phyloP scores from a whole-genome alignment of 257 asterid genomes.

The Mentha longifolia region DNA sequence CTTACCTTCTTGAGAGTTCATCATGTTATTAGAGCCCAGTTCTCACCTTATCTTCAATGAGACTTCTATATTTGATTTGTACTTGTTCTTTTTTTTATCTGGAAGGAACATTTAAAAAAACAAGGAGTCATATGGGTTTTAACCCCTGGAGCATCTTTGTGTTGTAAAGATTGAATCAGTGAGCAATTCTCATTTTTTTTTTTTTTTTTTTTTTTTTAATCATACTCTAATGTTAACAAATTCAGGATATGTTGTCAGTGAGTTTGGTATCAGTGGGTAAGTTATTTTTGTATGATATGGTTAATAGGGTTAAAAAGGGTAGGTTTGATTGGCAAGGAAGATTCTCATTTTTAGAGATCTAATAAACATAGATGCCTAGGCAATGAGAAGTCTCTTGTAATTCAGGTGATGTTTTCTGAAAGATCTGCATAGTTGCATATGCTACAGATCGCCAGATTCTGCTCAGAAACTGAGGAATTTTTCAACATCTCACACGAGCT shows the following conservation, averaged over 20 bases:
- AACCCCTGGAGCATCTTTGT: background rate
- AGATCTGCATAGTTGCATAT: background rate
- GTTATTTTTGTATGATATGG: background rate
- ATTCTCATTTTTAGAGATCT: background rate
- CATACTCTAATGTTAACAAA: background rate
- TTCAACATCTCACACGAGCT: background rate
- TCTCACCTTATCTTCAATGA: background rate
- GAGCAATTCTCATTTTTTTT: background rate
- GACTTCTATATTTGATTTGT: background rate
- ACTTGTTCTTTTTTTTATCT: background rate
- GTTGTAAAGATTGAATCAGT: background rate
- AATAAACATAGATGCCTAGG: background rate
- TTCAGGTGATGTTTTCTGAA: constrained; percentile 5
- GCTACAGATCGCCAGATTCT: background rate
- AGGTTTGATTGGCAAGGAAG: background rate
- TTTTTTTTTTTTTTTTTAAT: background rate
- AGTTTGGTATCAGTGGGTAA: background rate
- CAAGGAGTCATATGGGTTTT: background rate
- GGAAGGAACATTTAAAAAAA: background rate
- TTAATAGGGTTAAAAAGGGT: background rate
- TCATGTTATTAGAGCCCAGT: background rate
- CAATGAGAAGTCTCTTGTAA: background rate
- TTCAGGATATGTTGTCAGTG: background rate
- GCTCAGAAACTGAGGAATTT: background rate
- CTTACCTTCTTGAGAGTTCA: background rate